These are phyloP conservation scores for Arthromyces matolae DNA, from an alignment of 768 basidiomycete species.

Conservation along the genomic window DNA sequence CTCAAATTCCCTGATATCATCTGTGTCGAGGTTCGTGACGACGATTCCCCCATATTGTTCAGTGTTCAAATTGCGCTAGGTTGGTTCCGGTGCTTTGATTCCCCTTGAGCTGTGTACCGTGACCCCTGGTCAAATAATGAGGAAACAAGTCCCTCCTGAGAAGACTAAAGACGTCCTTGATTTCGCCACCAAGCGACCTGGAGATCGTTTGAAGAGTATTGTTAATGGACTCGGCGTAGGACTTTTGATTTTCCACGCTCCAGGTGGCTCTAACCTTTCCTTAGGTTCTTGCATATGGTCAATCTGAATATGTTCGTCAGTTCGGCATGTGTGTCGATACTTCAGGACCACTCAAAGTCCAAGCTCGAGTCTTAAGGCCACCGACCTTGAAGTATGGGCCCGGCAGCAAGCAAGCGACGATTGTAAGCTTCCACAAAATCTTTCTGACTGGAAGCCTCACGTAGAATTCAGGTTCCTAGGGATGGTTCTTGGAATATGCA, in stretches of 20 bases:
- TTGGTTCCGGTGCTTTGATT: constrained; percentile 56
- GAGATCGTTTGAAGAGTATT: constrained; percentile 54
- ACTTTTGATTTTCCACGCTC: neutral
- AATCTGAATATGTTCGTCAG: constrained; percentile 69
- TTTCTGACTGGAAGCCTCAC: neutral
- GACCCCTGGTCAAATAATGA: constrained; percentile 62
- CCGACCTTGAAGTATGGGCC: constrained; percentile 66
- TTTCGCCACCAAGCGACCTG: constrained; percentile 62
- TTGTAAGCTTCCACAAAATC: constrained; percentile 38
- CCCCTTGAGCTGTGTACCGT: constrained; percentile 63
- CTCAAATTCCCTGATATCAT: constrained; percentile 60
- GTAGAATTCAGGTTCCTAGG: constrained; percentile 42
- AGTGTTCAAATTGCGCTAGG: constrained; percentile 29
- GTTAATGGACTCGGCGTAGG: constrained; percentile 48
- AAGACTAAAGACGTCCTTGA: constrained; percentile 60
- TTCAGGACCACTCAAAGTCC: constrained; percentile 49
- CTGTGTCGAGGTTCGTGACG: constrained; percentile 67
- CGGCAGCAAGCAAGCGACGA: constrained; percentile 50
- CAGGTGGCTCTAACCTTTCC: neutral
- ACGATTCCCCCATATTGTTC: too few species aligned
- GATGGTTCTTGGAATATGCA: constrained; percentile 83
- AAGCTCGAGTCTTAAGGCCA: constrained; percentile 60
- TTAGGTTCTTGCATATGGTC: constrained; percentile 63
- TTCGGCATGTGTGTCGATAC: constrained; percentile 67
- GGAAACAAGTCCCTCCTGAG: constrained; percentile 65